Evolutionary conservation across 257 asterid species (phyloP).

Genomic region (Lithospermum erythrorhizon): DNA sequence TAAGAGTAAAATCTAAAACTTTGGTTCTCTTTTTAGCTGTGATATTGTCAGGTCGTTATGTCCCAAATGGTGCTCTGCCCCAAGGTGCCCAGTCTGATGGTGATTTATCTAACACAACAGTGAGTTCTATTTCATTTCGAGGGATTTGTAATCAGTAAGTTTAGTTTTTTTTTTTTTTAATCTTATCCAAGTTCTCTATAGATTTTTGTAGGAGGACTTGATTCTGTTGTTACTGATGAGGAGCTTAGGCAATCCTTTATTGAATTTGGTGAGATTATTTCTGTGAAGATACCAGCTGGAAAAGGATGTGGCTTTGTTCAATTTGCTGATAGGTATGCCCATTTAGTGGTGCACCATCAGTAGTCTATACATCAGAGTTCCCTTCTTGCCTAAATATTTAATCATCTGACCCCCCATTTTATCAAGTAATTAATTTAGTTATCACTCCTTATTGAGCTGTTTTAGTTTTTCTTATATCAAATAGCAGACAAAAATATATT

Average conservation of each 20-base stretch:
- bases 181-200: constrained; percentile 12
- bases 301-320: constrained; percentile 98
- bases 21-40: constrained; percentile 44
- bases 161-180: not conserved
- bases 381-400: too few relatives aligned
- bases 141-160: constrained; percentile 6
- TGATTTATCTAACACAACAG: constrained; percentile 83
- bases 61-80: constrained; percentile 45
- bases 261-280: constrained; percentile 75
- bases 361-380: too few relatives aligned
- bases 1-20: constrained; percentile 11
- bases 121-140: constrained; percentile 34
- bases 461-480: too few relatives aligned
- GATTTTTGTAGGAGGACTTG: constrained; percentile 60
- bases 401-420: too few relatives aligned
- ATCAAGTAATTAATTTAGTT: too few relatives aligned
- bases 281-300: constrained; percentile 88
- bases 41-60: constrained; percentile 70
- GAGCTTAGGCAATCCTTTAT: constrained; percentile 65
- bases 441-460: too few relatives aligned
- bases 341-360: not conserved
- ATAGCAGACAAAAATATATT: too few relatives aligned
- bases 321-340: constrained; percentile 49
- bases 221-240: constrained; percentile 82
- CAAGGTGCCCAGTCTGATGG: constrained; percentile 52